These are phyloP conservation scores for Heliosperma pusillum DNA, from an alignment of 148 eudicot species.

Conservation along the genomic window DNA sequence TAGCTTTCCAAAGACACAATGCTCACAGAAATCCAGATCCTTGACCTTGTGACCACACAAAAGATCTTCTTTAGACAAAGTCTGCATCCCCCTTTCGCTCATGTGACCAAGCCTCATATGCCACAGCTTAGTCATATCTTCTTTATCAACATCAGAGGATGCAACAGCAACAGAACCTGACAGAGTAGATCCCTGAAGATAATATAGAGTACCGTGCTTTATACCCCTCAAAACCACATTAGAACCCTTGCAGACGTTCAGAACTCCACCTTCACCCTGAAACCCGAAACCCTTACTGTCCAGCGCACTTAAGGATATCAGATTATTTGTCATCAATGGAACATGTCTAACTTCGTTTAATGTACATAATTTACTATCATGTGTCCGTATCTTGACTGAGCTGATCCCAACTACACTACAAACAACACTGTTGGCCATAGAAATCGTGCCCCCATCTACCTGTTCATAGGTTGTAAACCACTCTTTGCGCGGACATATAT, in stretches of 20 bases:
- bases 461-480: too few species aligned
- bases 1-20: not conserved
- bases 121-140: too few species aligned
- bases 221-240: slow-evolving; percentile 4
- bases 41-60: not conserved
- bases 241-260: slow-evolving; percentile 1
- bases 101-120: not conserved
- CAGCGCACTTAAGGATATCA: slow-evolving; percentile 9
- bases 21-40: not conserved
- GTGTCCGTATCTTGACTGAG: slow-evolving; percentile 7
- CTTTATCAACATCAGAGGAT: not conserved
- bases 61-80: too few species aligned
- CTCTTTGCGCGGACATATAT: not conserved
- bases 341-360: not conserved
- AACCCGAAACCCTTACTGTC: slow-evolving; percentile 1
- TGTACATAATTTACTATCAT: not conserved
- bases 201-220: slow-evolving; percentile 4
- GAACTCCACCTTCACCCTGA: slow-evolving; percentile 10
- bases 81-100: not conserved
- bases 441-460: too few species aligned
- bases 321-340: slow-evolving; percentile 2
- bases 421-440: too few species aligned
- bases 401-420: too few species aligned
- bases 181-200: not conserved
- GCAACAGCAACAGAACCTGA: not conserved